phyloP scores from a whole-genome alignment of 1,139 yeast species.

The Suhomyces guaymorum region DNA sequence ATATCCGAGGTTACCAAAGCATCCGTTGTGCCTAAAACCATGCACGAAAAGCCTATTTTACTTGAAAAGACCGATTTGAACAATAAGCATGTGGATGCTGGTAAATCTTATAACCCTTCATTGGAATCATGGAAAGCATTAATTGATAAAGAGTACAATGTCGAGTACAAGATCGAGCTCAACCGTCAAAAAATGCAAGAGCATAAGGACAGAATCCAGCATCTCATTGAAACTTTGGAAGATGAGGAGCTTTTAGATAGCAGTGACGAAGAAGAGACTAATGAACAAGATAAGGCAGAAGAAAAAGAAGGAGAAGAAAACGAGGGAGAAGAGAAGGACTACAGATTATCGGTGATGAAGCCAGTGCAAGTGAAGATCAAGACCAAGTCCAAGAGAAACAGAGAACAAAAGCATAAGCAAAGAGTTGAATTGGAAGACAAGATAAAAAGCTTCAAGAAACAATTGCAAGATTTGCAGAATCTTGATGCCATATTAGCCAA shows the following conservation, averaged over 20 bases:
- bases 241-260: slow-evolving; percentile 55
- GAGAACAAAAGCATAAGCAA: slow-evolving; percentile 64
- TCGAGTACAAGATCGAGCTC: slow-evolving; percentile 68
- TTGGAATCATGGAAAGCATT: slow-evolving; percentile 79
- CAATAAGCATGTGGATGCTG: slow-evolving; percentile 63
- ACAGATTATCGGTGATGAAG: slow-evolving; percentile 65
- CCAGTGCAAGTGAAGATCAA: slow-evolving; percentile 72
- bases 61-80: slow-evolving; percentile 40
- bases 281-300: slow-evolving; percentile 33
- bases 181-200: slow-evolving; percentile 59
- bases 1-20: slow-evolving; percentile 54
- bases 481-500: slow-evolving; percentile 52
- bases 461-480: slow-evolving; percentile 58
- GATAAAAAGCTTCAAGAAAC: slow-evolving; percentile 57
- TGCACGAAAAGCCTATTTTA: slow-evolving; percentile 54
- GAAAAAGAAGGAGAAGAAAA: slow-evolving; percentile 23
- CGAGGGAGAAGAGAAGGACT: slow-evolving; percentile 21
- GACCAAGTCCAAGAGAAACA: slow-evolving; percentile 76
- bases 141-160: slow-evolving; percentile 63
- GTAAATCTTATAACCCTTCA: slow-evolving; percentile 92
- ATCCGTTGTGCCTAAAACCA: slow-evolving; percentile 55
- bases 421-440: slow-evolving; percentile 55
- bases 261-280: slow-evolving; percentile 48
- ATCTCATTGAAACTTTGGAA: slow-evolving; percentile 60
- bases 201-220: slow-evolving; percentile 63